A percentile compares a stretch with the other conserved stretches of the same genome.
Conservation (phyloP, 2,329 filamentous ascomycete species). For the Alternaria sp. region DNA sequence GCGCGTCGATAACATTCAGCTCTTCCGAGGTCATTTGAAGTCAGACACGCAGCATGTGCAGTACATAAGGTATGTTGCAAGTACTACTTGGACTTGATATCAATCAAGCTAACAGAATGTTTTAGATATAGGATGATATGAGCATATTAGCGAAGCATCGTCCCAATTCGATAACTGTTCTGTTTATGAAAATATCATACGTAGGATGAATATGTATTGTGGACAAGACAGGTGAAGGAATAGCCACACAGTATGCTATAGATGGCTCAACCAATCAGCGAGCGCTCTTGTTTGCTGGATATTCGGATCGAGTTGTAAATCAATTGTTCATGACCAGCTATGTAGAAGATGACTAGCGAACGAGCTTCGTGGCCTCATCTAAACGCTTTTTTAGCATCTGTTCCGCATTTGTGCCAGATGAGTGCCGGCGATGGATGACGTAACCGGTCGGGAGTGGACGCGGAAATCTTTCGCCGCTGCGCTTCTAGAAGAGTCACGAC, state of each 20-base stretch:
- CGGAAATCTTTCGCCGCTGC: slow-evolving; percentile 21
- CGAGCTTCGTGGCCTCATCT: neutral
- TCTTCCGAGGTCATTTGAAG: neutral
- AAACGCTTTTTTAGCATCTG: too few relatives aligned
- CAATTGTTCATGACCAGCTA: neutral
- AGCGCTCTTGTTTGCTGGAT: neutral
- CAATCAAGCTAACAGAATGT: neutral
- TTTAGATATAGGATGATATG: neutral
- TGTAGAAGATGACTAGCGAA: neutral
- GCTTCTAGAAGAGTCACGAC: slow-evolving; percentile 4
- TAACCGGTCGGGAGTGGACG: slow-evolving; percentile 15
- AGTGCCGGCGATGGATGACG: slow-evolving; percentile 23
- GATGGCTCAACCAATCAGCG: neutral
- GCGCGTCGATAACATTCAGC: neutral
- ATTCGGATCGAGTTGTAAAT: neutral
- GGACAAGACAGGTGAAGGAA: neutral
- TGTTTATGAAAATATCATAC: neutral
- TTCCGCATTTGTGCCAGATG: neutral
- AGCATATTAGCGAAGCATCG: neutral
- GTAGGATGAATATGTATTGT: neutral
- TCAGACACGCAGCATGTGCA: neutral
- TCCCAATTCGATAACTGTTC: neutral
- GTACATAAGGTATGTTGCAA: neutral
- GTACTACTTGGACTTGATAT: neutral
- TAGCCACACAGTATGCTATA: neutral